Percentiles rank a stretch among this genome's conserved stretches.
These are phyloP conservation scores for Brasilioporus rufonigricans DNA, from an alignment of 768 basidiomycete species.

Conservation along the genomic window DNA sequence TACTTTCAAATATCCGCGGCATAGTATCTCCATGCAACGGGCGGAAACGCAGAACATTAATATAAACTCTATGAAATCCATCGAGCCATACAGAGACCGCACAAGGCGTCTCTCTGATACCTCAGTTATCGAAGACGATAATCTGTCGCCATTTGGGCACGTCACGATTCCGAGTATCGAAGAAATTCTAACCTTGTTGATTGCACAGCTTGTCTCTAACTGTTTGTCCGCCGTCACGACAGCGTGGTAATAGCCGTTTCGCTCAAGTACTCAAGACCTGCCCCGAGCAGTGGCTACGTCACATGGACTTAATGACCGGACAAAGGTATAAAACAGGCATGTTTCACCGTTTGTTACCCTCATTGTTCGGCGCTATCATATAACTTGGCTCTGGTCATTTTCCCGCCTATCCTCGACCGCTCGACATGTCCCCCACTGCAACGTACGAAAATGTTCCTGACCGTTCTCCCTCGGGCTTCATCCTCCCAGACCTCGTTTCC, in stretches of 20 bases:
- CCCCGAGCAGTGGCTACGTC: neutral
- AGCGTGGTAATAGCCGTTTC: neutral
- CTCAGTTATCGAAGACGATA: neutral
- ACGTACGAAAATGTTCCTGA: slow-evolving; percentile 13
- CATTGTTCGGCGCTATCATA: slow-evolving; percentile 21
- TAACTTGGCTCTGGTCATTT: slow-evolving; percentile 1
- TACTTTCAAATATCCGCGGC: too few relatives aligned
- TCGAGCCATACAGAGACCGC: too few relatives aligned
- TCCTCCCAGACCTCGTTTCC: slow-evolving; percentile 42
- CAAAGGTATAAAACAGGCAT: slow-evolving; percentile 27
- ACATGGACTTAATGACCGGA: slow-evolving; percentile 6
- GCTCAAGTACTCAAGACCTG: slow-evolving; percentile 3
- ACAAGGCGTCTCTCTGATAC: too few relatives aligned
- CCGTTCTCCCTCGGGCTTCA: slow-evolving; percentile 24
- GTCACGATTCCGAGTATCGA: too few relatives aligned
- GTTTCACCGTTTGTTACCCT: slow-evolving; percentile 18
- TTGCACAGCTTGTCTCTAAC: neutral
- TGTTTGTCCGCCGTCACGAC: slow-evolving; percentile 8
- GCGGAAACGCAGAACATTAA: too few relatives aligned
- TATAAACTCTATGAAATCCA: too few relatives aligned
- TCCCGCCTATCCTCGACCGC: neutral
- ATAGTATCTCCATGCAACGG: too few relatives aligned
- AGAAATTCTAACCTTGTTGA: neutral
- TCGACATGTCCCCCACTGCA: slow-evolving; percentile 27
- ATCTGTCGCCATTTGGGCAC: too few relatives aligned